Percentiles rank a stretch among this genome's conserved stretches.
phyloP scores from a whole-genome alignment of 257 asterid genomes.

The Solanum appendiculatum region DNA sequence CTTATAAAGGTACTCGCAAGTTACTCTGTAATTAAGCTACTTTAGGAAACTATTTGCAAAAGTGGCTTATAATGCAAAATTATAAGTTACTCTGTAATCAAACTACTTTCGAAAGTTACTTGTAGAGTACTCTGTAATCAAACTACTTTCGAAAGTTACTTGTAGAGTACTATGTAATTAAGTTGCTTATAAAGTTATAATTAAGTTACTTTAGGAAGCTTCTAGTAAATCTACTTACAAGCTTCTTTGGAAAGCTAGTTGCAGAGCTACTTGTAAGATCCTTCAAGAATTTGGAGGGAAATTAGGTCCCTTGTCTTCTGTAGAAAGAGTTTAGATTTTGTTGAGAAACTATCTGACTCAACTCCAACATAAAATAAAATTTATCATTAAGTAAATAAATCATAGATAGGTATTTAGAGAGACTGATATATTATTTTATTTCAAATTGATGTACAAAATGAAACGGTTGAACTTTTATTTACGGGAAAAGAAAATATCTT shows the following conservation, averaged over 20 bases:
- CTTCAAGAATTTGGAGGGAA: background rate
- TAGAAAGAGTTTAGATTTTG: too few relatives aligned
- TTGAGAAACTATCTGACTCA: background rate
- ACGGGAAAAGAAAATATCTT: background rate
- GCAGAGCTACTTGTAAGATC: background rate
- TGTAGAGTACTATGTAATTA: background rate
- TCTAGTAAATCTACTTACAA: background rate
- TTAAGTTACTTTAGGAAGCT: too few relatives aligned
- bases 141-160: too few relatives aligned
- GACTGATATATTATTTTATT: background rate
- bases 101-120: too few relatives aligned
- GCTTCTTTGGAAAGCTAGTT: background rate
- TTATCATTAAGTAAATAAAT: background rate
- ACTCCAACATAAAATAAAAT: background rate
- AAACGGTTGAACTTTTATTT: background rate
- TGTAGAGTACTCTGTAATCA: background rate
- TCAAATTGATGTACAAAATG: background rate
- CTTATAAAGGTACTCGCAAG: background rate
- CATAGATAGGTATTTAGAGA: background rate
- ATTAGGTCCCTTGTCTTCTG: background rate
- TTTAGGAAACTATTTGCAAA: background rate
- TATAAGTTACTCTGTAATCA: too few relatives aligned
- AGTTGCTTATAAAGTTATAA: too few relatives aligned
- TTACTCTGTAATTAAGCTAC: too few relatives aligned
- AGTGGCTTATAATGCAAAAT: too few relatives aligned